phyloP scores from a whole-genome alignment of 495 filamentous ascomycete species.

The Xylaria telfairii region DNA sequence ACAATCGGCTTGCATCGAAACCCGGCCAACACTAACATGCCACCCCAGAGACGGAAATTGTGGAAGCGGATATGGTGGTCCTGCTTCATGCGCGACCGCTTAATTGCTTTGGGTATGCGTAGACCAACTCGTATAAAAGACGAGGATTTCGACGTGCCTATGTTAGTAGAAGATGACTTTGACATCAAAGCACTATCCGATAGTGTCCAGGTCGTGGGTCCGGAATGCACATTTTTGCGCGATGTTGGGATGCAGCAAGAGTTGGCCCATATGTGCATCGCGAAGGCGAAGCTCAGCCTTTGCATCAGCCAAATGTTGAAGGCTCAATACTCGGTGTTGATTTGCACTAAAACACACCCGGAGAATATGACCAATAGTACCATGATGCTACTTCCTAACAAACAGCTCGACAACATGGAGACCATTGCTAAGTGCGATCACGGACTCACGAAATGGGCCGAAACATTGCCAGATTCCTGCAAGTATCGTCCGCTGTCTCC shows the following conservation, averaged over 20 bases:
- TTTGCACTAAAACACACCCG: constrained; percentile 72
- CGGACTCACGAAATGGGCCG: constrained; percentile 74
- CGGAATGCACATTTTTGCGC: constrained; percentile 68
- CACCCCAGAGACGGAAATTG: constrained; percentile 69
- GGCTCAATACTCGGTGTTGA: constrained; percentile 87
- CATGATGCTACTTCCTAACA: constrained; percentile 90
- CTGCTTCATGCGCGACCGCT: constrained; percentile 86
- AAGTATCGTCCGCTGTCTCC: constrained; percentile 60
- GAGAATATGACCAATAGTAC: constrained; percentile 77
- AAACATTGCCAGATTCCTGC: constrained; percentile 70
- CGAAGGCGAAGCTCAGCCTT: constrained; percentile 87
- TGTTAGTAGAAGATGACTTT: constrained; percentile 84
- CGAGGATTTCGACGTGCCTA: constrained; percentile 87
- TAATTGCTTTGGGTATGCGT: constrained; percentile 89
- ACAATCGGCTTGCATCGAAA: constrained; percentile 86
- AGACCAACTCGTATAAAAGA: constrained; percentile 87
- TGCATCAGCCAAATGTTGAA: constrained; percentile 83
- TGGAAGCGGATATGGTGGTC: constrained; percentile 97
- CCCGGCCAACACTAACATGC: constrained; percentile 74
- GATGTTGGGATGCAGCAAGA: constrained; percentile 71
- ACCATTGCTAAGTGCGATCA: constrained; percentile 75
- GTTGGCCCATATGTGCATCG: constrained; percentile 85
- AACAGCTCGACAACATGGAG: constrained; percentile 75
- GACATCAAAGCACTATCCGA: constrained; percentile 71
- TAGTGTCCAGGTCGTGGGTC: constrained; percentile 67